Evolutionary conservation across 305 asterid species (phyloP), one percentile per base, ranked within the genome.

Genomic region (Rubia balearica): DNA sequence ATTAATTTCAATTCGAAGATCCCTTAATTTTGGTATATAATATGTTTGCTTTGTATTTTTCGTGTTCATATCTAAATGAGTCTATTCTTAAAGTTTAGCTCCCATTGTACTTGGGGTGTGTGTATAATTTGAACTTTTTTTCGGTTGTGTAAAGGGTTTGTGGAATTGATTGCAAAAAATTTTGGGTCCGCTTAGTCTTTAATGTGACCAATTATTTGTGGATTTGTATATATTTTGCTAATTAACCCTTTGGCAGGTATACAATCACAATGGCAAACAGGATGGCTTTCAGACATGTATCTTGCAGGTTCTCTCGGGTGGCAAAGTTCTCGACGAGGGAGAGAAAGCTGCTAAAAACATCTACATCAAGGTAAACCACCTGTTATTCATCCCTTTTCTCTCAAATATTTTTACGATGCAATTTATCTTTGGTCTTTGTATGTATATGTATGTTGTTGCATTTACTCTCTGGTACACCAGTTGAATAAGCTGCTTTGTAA

Each of bases 331-430:
- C 70, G 70, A 90, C 41, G 96, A 89, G 89, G 98, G 89, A 84
- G 98, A 89, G 81, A 87, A 84, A 84, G 98, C 98, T 83, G 98
- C 98, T 66, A 96, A 91, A 83, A 91, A 89, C 76, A 70, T 91
- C 79, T 91, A 88, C 83, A 91, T 91, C 76, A 89, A 89, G 96
- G 96, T 91, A 56, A 75, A 55, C 57, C 56, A 51, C 40, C 66
- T 4, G 19, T 10, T 45, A 43, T 51, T 3, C 45, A n/a, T 1
- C 13, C 16, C n/a, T 5, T 56, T 53, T 19, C 12, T 10, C 17
- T 1, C n/a, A n/a, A 41, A 53, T 45, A 27, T 56, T 41, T 30
- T 42, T 27, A 49, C 60, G 55, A 53, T 1, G 2, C 17, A 24
- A 24, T 66, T 69, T 14, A 42, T 46, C 3, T 6, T 8, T 30